Conservation (phyloP, 2,329 filamentous ascomycete species). For the Dothistroma septosporum region DNA sequence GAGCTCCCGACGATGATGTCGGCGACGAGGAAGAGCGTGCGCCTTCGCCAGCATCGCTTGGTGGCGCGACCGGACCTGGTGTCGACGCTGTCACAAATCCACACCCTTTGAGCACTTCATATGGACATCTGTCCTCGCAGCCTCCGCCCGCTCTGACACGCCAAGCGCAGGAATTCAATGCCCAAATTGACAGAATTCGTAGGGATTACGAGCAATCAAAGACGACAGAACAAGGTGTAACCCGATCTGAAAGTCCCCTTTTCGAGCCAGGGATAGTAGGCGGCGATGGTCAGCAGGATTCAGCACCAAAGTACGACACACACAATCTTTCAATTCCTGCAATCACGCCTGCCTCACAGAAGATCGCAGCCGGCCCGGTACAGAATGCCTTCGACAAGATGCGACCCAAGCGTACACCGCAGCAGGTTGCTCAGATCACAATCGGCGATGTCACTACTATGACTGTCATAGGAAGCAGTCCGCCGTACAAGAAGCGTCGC, state of each 20-base stretch:
- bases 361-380: conserved; percentile 45
- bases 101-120: conserved; percentile 26
- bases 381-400: conserved; percentile 62
- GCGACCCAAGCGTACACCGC: conserved; percentile 58
- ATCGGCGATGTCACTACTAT: conserved; percentile 66
- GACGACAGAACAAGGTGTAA: too few species aligned
- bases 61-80: not conserved
- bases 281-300: not conserved
- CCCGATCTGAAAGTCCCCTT: not conserved
- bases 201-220: not conserved
- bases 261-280: not conserved
- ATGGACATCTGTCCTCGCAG: conserved; percentile 29
- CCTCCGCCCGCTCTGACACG: conserved; percentile 21
- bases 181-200: conserved; percentile 26
- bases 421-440: conserved; percentile 69
- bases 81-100: conserved; percentile 21
- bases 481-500: conserved; percentile 46
- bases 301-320: not conserved
- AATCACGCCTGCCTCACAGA: conserved; percentile 28
- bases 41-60: not conserved
- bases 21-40: not conserved
- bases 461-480: conserved; percentile 53
- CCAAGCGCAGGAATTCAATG: conserved; percentile 40
- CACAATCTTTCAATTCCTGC: conserved; percentile 28
- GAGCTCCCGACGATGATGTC: not conserved